phyloP scores from a whole-genome alignment of 306 rosid genomes.

The Cicer chorassanicum region DNA sequence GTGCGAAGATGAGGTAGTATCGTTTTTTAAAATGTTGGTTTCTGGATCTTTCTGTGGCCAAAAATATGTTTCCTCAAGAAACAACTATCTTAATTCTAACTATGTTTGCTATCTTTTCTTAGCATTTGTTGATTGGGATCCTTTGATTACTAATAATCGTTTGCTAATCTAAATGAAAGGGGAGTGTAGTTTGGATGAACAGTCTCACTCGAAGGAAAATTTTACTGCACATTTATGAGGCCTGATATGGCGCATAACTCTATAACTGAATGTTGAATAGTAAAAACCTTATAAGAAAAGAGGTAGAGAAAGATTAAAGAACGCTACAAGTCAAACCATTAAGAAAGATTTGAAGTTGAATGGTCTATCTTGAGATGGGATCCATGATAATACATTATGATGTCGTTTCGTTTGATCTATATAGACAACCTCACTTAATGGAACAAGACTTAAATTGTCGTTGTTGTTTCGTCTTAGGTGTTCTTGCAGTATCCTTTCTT shows the following conservation, averaged over 20 bases:
- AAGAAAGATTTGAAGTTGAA: neutral
- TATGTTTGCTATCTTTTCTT: neutral
- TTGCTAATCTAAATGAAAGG: neutral
- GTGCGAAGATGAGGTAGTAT: neutral
- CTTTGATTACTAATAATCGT: neutral
- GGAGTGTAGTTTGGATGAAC: neutral
- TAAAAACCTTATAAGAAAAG: neutral
- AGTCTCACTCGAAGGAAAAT: neutral
- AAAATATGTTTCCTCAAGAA: neutral
- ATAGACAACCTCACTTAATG: neutral
- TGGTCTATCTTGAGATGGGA: neutral
- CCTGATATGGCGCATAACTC: neutral
- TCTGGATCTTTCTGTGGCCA: neutral
- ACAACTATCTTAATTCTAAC: neutral
- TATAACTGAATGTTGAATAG: neutral
- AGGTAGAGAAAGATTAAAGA: neutral
- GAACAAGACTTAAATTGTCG: neutral
- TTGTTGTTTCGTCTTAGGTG: neutral
- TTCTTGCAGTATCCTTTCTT: neutral
- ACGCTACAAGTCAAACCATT: neutral
- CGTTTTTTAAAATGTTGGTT: neutral
- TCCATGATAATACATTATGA: neutral
- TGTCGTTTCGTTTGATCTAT: neutral
- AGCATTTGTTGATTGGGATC: slow-evolving; percentile 13
- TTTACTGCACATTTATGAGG: neutral